phyloP scores from a whole-genome alignment of 2,329 filamentous ascomycete genomes.

The Zymoseptoria passerinii region DNA sequence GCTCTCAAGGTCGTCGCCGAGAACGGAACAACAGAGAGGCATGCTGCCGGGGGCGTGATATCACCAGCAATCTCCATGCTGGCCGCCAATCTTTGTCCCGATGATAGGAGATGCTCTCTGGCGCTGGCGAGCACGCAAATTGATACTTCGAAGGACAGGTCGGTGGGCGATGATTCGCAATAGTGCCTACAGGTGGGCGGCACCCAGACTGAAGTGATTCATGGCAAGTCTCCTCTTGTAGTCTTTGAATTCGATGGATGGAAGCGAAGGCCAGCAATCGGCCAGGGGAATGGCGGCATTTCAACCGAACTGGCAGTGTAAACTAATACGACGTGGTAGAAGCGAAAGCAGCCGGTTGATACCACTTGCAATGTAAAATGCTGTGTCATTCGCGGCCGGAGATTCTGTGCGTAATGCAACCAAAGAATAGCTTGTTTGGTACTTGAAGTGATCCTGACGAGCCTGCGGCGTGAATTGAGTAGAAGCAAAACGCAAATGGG shows the following conservation, averaged over 20 bases:
- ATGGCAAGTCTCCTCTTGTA: background rate
- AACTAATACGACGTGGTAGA: background rate
- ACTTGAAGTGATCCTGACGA: background rate
- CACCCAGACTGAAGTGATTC: background rate
- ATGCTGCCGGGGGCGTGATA: background rate
- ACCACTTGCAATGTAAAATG: background rate
- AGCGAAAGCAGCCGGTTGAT: background rate
- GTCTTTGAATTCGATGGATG: background rate
- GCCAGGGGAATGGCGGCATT: background rate
- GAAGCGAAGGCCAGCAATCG: background rate
- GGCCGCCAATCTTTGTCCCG: too few species aligned
- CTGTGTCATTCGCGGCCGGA: background rate
- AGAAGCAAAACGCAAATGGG: background rate
- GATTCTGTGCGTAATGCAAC: background rate
- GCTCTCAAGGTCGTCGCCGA: background rate
- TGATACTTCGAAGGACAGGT: background rate
- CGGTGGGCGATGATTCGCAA: background rate
- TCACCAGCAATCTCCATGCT: background rate
- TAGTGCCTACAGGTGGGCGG: background rate
- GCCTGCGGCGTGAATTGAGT: background rate
- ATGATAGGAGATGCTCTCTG: background rate
- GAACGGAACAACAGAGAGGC: background rate
- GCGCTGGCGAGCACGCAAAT: background rate
- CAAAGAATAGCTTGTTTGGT: background rate
- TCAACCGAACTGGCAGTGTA: background rate